Conservation (phyloP, 768 basidiomycete genomes). For the Suillus hirtellus region DNA sequence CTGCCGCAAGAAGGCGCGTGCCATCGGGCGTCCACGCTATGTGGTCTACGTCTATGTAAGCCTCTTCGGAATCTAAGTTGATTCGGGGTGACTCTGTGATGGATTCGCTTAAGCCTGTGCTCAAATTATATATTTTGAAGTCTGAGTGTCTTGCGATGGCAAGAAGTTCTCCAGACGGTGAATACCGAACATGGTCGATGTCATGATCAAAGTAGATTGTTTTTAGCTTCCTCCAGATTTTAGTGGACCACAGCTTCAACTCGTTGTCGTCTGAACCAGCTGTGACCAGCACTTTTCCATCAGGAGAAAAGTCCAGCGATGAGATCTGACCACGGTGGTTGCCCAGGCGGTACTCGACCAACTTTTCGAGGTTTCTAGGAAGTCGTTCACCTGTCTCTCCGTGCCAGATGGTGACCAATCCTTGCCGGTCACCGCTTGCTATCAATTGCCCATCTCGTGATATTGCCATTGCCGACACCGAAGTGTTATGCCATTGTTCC, state of each 20-base stretch:
- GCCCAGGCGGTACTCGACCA: no score
- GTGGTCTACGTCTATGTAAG: fast-evolving
- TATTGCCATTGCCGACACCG: background rate
- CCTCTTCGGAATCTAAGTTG: no score
- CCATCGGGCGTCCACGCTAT: background rate
- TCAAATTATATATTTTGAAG: background rate
- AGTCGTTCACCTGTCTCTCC: background rate
- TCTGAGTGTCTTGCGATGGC: no score
- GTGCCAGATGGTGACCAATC: background rate
- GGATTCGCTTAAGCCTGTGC: background rate
- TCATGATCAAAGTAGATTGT: fast-evolving
- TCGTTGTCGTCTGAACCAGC: background rate
- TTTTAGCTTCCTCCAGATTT: background rate
- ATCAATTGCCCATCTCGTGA: background rate
- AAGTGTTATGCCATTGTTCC: background rate
- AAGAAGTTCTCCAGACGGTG: background rate
- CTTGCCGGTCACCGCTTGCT: background rate
- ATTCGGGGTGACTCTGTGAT: no score
- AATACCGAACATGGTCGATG: background rate
- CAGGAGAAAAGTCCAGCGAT: background rate
- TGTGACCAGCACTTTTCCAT: background rate
- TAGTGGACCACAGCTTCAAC: background rate
- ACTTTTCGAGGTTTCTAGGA: background rate
- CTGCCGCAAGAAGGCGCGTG: background rate
- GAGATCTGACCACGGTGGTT: background rate